A percentile compares a stretch with the other conserved stretches of the same genome.
These are phyloP conservation scores for Rhamnella rubrinervis DNA, from an alignment of 331 rosid genomes.

Conservation along the genomic window DNA sequence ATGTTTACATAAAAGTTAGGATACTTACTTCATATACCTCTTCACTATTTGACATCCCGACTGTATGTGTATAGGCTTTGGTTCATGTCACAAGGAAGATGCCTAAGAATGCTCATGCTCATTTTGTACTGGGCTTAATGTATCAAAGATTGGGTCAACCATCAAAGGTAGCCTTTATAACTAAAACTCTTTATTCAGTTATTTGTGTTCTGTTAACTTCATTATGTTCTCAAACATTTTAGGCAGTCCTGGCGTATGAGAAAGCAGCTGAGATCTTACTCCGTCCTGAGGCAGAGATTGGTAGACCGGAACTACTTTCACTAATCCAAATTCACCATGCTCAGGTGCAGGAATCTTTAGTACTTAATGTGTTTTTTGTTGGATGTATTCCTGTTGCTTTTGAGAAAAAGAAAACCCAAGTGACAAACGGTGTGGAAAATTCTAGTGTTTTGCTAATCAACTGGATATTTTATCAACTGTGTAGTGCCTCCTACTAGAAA, in stretches of 20 bases:
- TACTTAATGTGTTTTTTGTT: background rate
- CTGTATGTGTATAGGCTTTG: constrained; percentile 66
- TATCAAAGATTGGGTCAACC: constrained; percentile 93
- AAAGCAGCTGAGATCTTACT: constrained; percentile 86
- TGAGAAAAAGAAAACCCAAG: background rate
- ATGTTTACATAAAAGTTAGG: too few species aligned
- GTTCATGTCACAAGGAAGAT: constrained; percentile 93
- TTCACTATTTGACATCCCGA: constrained; percentile 22
- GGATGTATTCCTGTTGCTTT: background rate
- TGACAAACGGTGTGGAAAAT: constrained; percentile 15
- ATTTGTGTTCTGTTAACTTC: constrained; percentile 5
- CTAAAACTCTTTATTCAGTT: constrained; percentile 2
- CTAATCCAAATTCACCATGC: constrained; percentile 94
- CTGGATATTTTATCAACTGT: constrained; percentile 42
- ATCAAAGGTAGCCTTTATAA: constrained; percentile 58
- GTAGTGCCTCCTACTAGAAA: constrained; percentile 85
- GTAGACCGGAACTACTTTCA: constrained; percentile 80
- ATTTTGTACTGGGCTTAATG: constrained; percentile 92
- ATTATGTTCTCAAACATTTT: constrained; percentile 21
- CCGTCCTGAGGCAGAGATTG: constrained; percentile 70
- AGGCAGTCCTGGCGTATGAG: constrained; percentile 84
- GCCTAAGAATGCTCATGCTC: constrained; percentile 99
- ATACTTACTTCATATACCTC: background rate
- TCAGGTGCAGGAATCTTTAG: constrained; percentile 56
- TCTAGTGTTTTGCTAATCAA: constrained; percentile 21